Conservation (phyloP, 164 flowering plant species). For the Chloranthus sessilifolius region DNA sequence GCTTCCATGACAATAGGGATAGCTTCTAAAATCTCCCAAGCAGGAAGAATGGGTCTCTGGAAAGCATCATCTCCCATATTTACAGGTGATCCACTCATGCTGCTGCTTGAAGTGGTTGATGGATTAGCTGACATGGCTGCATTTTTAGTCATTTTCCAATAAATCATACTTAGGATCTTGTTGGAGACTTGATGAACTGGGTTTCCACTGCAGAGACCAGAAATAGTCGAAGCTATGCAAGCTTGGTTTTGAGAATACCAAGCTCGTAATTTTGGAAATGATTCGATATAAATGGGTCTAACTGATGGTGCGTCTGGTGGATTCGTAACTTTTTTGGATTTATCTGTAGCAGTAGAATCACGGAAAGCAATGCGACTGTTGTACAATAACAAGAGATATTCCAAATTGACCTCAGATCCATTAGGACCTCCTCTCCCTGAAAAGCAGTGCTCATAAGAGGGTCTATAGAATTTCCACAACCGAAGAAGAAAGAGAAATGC, state of each 20-base stretch:
- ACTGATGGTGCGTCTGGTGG: constrained; percentile 22
- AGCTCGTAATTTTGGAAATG: constrained; percentile 67
- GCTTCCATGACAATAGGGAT: constrained; percentile 86
- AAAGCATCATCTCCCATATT: constrained; percentile 45
- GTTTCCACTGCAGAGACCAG: constrained; percentile 55
- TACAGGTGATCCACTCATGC: constrained; percentile 48
- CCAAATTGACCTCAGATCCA: constrained; percentile 56
- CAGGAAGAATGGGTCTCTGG: constrained; percentile 62
- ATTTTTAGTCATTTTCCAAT: constrained; percentile 48
- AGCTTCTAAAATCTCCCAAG: constrained; percentile 94
- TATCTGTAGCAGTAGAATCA: constrained; percentile 17
- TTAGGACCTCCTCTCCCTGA: constrained; percentile 33
- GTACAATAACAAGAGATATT: constrained; percentile 60
- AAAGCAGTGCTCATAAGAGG: constrained; percentile 60
- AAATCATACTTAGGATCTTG: constrained; percentile 68
- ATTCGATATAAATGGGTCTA: constrained; percentile 61
- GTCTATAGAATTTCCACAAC: constrained; percentile 84
- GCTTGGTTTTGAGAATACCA: constrained; percentile 84
- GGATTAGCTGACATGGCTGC: constrained; percentile 31
- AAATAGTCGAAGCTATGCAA: constrained; percentile 77
- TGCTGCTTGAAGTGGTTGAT: constrained; percentile 45
- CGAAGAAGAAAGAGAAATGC: constrained; percentile 85
- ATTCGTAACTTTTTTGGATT: constrained; percentile 14
- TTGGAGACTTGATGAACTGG: constrained; percentile 80
- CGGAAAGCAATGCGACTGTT: constrained; percentile 41